A percentile compares a stretch with the other conserved stretches of the same genome.
Conservation (phyloP, 2,329 filamentous ascomycete species). For the Fusarium sp. region DNA sequence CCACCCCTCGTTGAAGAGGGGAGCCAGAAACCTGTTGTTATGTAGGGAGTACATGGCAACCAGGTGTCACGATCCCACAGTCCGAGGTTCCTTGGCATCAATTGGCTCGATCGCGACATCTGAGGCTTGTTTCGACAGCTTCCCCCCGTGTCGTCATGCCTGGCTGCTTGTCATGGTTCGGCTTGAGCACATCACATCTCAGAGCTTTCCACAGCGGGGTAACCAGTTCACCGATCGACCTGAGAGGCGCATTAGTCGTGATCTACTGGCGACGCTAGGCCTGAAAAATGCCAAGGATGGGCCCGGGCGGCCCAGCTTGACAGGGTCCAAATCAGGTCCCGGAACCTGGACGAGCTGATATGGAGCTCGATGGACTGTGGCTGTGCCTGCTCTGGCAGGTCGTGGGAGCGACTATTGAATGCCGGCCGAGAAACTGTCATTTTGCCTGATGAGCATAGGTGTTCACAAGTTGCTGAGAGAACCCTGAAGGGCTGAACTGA, state of each 20-base stretch:
- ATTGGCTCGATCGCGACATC: conserved; percentile 30
- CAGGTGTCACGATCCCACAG: conserved; percentile 20
- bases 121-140: background rate
- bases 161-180: conserved; percentile 11
- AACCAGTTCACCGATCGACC: conserved; percentile 33
- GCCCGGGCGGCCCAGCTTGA: conserved; percentile 38
- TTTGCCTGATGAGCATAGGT: conserved; percentile 1
- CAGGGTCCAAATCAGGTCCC: conserved; percentile 40
- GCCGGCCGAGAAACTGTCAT: conserved; percentile 15
- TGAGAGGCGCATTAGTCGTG: conserved; percentile 43
- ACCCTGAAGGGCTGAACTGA: conserved; percentile 4
- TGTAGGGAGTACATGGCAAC: conserved; percentile 11
- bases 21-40: conserved; percentile 34
- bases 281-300: conserved; percentile 22
- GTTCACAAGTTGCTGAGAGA: conserved; percentile 6
- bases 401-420: conserved; percentile 16
- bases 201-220: conserved; percentile 32
- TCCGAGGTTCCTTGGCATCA: conserved; percentile 9
- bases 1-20: conserved; percentile 1
- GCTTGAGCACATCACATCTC: conserved; percentile 11
- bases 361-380: conserved; percentile 29
- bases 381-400: conserved; percentile 29
- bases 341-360: conserved; percentile 42
- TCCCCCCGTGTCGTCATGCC: conserved; percentile 31
- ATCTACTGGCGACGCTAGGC: conserved; percentile 39